Conservation (phyloP, 2,329 filamentous ascomycete species). For the Dactylella cylindrospora region DNA sequence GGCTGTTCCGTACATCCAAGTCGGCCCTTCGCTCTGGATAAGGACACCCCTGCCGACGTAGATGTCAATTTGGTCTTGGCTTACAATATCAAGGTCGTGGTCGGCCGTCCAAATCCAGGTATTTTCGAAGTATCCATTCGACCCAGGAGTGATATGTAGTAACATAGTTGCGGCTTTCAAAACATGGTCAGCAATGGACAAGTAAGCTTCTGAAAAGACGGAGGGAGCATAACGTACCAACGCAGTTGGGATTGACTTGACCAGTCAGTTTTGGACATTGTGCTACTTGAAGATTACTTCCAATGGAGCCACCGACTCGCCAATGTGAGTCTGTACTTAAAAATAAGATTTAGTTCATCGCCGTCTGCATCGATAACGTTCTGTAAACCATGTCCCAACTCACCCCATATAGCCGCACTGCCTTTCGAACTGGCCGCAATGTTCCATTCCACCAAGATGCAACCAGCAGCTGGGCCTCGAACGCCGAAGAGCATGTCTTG, state of each 20-base stretch:
- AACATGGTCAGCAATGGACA: background rate
- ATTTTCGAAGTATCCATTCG: constrained; percentile 56
- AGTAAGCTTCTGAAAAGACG: background rate
- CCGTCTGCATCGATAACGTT: background rate
- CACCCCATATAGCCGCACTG: constrained; percentile 67
- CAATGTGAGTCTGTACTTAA: constrained; percentile 47
- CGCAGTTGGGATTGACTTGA: constrained; percentile 50
- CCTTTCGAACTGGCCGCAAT: constrained; percentile 55
- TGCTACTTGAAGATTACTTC: constrained; percentile 52
- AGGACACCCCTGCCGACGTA: constrained; percentile 49
- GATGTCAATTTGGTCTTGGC: constrained; percentile 50
- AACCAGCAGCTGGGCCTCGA: constrained; percentile 66
- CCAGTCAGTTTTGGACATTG: constrained; percentile 56
- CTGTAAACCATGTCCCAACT: background rate
- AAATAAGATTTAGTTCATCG: background rate
- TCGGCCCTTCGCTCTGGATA: constrained; percentile 50
- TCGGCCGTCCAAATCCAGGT: constrained; percentile 57
- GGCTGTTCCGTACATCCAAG: constrained; percentile 55
- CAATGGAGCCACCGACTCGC: constrained; percentile 51
- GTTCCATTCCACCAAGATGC: constrained; percentile 73
- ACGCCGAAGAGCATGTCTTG: constrained; percentile 72
- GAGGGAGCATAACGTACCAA: constrained; percentile 43
- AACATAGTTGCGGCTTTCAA: constrained; percentile 51
- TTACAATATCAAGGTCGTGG: constrained; percentile 51
- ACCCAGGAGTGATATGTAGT: constrained; percentile 52